Percentiles rank a stretch among this genome's conserved stretches.
Conservation (phyloP, 805 yeast genomes). For the Saturnispora hagleri region DNA sequence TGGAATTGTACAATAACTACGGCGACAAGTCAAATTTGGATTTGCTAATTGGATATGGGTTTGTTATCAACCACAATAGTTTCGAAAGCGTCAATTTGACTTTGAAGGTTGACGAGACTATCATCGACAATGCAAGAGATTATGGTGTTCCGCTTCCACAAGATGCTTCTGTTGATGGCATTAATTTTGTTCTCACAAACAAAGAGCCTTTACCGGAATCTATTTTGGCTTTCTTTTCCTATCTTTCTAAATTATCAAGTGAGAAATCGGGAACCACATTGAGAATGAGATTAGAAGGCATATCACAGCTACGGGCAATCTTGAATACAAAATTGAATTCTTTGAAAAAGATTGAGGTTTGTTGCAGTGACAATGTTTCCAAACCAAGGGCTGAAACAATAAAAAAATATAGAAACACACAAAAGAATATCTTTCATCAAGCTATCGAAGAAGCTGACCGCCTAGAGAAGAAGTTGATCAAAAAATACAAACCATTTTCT, state of each 20-base stretch:
- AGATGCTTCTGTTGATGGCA: constrained; percentile 26
- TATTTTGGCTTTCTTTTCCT: constrained; percentile 45
- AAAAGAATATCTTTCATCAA: constrained; percentile 36
- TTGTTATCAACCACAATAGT: constrained; percentile 42
- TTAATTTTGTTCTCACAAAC: constrained; percentile 32
- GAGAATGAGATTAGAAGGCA: constrained; percentile 54
- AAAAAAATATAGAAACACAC: constrained; percentile 40
- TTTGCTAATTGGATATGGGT: constrained; percentile 71
- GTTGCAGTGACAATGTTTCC: constrained; percentile 17
- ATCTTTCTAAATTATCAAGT: constrained; percentile 39
- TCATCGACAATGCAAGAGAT: constrained; percentile 22
- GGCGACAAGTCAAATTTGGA: constrained; percentile 65
- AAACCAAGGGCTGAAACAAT: constrained; percentile 25
- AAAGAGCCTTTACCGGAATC: constrained; percentile 28
- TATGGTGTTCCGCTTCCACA: constrained; percentile 35
- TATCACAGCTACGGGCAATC: constrained; percentile 43
- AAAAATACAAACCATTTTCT: constrained; percentile 40
- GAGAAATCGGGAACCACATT: constrained; percentile 37
- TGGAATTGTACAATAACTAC: constrained; percentile 73
- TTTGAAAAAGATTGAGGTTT: constrained; percentile 28
- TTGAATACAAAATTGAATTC: constrained; percentile 40
- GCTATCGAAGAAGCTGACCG: constrained; percentile 37
- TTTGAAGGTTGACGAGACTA: constrained; percentile 39
- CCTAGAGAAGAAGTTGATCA: constrained; percentile 38
- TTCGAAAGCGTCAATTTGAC: constrained; percentile 53